Evolutionary conservation across 2,329 filamentous ascomycete genomes (phyloP), one percentile per base, ranked within the genome.

Genomic region (Helminthosporium solani): DNA sequence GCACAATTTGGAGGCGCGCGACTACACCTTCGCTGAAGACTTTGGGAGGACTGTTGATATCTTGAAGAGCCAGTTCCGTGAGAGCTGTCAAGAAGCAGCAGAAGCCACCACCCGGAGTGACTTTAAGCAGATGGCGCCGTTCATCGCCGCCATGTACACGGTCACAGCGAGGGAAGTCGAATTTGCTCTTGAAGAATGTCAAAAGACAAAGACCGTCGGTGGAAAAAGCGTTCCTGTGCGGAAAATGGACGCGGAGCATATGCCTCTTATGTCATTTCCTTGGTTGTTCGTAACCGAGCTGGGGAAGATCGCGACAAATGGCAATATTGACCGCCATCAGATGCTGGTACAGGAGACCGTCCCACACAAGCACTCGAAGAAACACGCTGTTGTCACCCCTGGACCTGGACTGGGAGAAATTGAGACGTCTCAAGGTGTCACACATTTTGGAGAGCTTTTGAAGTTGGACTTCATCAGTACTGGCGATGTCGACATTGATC

Each of bases 251-350:
- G 60, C 75, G 2, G 74, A 74, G 7, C 87, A 74, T 2, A 86
- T 90, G 77, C 92, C 94, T 0, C 74, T 97, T 7, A 94, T 96
- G 58, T 94, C 86, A 48, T 97, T 96, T 58, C 92, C 94, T 0
- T 99, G 94, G 94, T 75, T 97, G 2, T 95, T 97, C 53, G 78
- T 84, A 11, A 78, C 79, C 35, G 80, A 90, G 48, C 75, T 95
- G 3, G 85, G 86, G 1, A 78, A 78, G 38, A 52, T 44, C 25
- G 25, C 7, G 15, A 28, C 18, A 7, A 6, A 36, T 36, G 20
- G 16, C 34, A 21, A 37, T 18, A 21, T 37, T 21, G 37, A 40
- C 11, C 36, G 21, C 8, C 36, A 30, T 15, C 15, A 16, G 9
- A 21, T n/a, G 9, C 8, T 30, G 21, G 8, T 38, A 7, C 46